A percentile compares a stretch with the other conserved stretches of the same genome.
Conservation (phyloP, 495 filamentous ascomycete species). For the Evansstolkia leycettana region DNA sequence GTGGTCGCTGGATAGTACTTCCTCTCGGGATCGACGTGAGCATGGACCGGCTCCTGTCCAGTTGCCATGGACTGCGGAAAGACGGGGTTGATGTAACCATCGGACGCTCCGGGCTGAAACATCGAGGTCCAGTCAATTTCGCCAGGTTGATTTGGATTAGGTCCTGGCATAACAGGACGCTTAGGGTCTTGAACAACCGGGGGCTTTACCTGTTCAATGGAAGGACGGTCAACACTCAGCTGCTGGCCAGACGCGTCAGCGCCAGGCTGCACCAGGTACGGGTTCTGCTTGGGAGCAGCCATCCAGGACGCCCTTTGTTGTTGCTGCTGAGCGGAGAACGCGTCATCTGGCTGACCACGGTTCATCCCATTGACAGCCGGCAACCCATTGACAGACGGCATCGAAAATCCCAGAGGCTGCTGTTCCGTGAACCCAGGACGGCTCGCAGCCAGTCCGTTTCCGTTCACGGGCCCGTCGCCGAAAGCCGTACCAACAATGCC, state of each 20-base stretch:
- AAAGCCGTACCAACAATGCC: conserved; percentile 32
- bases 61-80: conserved; percentile 41
- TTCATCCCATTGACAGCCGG: conserved; percentile 35
- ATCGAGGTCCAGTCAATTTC: conserved; percentile 57
- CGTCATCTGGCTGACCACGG: conserved; percentile 29
- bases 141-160: conserved; percentile 26
- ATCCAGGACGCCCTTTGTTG: conserved; percentile 33
- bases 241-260: conserved; percentile 30
- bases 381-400: conserved; percentile 36
- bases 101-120: conserved; percentile 56
- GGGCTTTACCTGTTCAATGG: conserved; percentile 38
- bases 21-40: conserved; percentile 32
- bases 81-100: conserved; percentile 47
- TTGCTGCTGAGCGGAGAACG: conserved; percentile 24
- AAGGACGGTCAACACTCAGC: conserved; percentile 35
- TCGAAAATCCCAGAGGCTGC: conserved; percentile 33
- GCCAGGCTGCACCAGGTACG: conserved; percentile 34
- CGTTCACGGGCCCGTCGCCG: conserved; percentile 34
- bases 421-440: conserved; percentile 31
- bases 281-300: conserved; percentile 35
- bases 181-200: conserved; percentile 30
- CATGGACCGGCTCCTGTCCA: conserved; percentile 33
- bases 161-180: conserved; percentile 31
- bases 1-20: conserved; percentile 35
- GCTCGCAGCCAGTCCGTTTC: conserved; percentile 27